Evolutionary conservation across 495 filamentous ascomycete genomes (phyloP), one percentile per base, ranked within the genome.

Genomic region (Penicillium waksmanii): DNA sequence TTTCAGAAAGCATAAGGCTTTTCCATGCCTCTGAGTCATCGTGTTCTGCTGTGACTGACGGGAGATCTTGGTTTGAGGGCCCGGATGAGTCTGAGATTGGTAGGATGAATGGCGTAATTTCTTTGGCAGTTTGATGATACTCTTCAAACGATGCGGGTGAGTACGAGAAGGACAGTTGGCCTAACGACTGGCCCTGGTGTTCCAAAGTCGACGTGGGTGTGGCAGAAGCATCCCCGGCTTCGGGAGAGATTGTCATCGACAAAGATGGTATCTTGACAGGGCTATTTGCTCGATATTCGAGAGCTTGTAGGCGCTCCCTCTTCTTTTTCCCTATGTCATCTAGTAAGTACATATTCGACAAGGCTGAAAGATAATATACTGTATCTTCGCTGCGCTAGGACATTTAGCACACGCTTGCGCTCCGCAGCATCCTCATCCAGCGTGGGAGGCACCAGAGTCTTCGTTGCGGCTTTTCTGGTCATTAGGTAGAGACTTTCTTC

Each of bases 341-440:
- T 27, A 1, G 3, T 43, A n/a, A 55, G 11, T 44, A 10, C 43
- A 11, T 33, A 5, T 15, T 13, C 1, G 48, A 11, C 17, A n/a
- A 38, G 13, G 0, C 18, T 18, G 9, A 3, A 18, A 9, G 6
- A 9, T 15, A 18, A 15, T 9, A 8, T 1, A 65, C 72, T 57
- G 58, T 83, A 83, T 73, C 79, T 63, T 15, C 80, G 67, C 64
- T 83, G 80, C 3, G 79, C 80, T 1, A 83, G 67, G 1, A 82
- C 70, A 52, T 82, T 83, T 19, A 83, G 61, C 13, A 79, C 71
- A 1, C 80, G 70, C 67, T 82, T 83, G 10, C 80, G 64, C 51
- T 83, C 79, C 31, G 64, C 61, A 2, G 75, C 70, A 64, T 78
- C 69, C 19, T 77, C 61, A 3, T 68, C 64, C 13, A 75, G 73